Percentiles rank a stretch among this genome's conserved stretches.
Conservation (phyloP, 2,329 filamentous ascomycete genomes). For the Diplodia mutila region DNA sequence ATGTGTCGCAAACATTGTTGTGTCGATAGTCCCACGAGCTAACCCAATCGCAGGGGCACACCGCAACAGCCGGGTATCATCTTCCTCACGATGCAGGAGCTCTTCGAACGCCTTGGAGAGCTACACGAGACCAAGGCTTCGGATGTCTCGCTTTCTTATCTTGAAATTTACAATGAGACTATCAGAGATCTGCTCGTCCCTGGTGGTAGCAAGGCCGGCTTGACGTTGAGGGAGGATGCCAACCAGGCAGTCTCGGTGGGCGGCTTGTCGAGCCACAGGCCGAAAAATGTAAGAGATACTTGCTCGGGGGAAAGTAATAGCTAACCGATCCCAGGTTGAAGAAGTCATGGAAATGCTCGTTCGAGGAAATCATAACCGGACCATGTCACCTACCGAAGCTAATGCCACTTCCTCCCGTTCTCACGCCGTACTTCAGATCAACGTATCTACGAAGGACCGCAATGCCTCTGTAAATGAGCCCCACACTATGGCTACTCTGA, state of each 20-base stretch:
- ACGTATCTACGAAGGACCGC: conserved; percentile 89
- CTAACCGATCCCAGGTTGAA: conserved; percentile 54
- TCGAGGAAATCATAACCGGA: conserved; percentile 88
- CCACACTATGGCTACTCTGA: conserved; percentile 96
- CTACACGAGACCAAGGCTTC: conserved; percentile 82
- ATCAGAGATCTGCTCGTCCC: conserved; percentile 94
- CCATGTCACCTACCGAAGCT: conserved; percentile 94
- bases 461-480: conserved; percentile 92
- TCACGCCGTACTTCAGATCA: conserved; percentile 96
- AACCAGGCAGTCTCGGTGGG: conserved; percentile 91
- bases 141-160: conserved; percentile 88
- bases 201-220: conserved; percentile 75
- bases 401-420: conserved; percentile 97
- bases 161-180: conserved; percentile 99
- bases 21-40: conserved; percentile 77
- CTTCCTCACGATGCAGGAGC: conserved; percentile 97
- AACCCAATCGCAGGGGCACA: conserved; percentile 61
- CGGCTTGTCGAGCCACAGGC: conserved; percentile 87
- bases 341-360: conserved; percentile 99
- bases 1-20: conserved; percentile 61
- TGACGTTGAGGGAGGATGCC: conserved; percentile 93
- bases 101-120: conserved; percentile 95
- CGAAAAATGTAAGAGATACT: conserved; percentile 68
- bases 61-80: conserved; percentile 94
- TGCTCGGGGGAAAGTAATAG: background rate